Evolutionary conservation across 2,329 filamentous ascomycete genomes (phyloP).

Genomic region (Colletotrichum acutatum): DNA sequence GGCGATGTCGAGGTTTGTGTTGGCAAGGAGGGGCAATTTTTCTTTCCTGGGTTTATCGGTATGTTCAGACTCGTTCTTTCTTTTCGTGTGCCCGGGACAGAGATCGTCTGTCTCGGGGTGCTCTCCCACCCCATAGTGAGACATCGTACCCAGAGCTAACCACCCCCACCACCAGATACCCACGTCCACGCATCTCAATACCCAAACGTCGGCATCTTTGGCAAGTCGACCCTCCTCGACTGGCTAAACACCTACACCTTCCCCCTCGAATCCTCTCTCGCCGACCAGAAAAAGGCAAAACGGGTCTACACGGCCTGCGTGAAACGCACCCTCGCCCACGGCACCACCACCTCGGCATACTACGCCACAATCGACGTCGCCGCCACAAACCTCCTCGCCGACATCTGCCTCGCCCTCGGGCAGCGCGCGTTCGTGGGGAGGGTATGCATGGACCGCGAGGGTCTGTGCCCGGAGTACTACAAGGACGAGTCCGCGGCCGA

Average conservation of each 20-base stretch:
- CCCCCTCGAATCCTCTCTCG: constrained; percentile 85
- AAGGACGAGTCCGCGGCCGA: constrained; percentile 74
- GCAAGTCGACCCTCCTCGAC: constrained; percentile 89
- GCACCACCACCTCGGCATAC: constrained; percentile 95
- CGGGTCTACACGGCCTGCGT: constrained; percentile 83
- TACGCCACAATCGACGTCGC: constrained; percentile 89
- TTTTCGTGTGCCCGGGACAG: no score
- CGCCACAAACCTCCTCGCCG: constrained; percentile 90
- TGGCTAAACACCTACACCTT: constrained; percentile 98
- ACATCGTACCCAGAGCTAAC: not conserved
- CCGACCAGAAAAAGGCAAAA: constrained; percentile 69
- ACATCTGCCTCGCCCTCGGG: constrained; percentile 81
- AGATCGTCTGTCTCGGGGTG: not conserved
- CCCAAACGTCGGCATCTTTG: constrained; percentile 93
- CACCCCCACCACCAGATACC: constrained; percentile 70
- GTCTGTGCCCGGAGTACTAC: constrained; percentile 80
- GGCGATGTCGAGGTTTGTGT: constrained; percentile 50
- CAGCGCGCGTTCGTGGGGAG: constrained; percentile 92
- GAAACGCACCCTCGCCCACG: constrained; percentile 83
- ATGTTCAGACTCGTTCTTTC: no score
- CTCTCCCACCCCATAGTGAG: not conserved
- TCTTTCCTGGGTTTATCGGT: constrained; percentile 88
- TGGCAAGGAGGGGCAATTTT: constrained; percentile 70
- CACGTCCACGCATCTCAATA: constrained; percentile 97
- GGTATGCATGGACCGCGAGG: constrained; percentile 88